Conservation (phyloP, 1,284 basidiomycete genomes). For the Athelia psychrophila region DNA sequence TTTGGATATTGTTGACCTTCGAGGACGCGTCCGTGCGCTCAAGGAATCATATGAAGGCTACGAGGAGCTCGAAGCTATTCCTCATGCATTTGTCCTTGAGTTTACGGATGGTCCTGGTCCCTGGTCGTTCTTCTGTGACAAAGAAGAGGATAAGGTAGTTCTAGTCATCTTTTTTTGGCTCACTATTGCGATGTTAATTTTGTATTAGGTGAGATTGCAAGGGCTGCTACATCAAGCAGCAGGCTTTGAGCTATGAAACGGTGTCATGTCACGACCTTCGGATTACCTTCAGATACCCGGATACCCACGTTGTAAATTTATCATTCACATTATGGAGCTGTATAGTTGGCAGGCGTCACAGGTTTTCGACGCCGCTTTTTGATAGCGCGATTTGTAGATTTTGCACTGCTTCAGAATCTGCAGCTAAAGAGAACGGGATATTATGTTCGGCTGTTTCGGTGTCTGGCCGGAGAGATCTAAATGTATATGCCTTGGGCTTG, state of each 20-base stretch:
- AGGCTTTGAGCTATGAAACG: conserved; percentile 25
- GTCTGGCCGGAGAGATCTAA: too few relatives aligned
- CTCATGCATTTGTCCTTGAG: conserved; percentile 67
- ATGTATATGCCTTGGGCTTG: too few relatives aligned
- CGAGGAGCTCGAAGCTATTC: conserved; percentile 68
- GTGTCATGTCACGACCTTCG: too few relatives aligned
- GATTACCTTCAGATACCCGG: too few relatives aligned
- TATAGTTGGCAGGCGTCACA: too few relatives aligned
- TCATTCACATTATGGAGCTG: too few relatives aligned
- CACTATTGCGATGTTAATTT: not conserved
- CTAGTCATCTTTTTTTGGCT: not conserved
- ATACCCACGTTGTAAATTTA: not conserved
- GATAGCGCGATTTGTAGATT: too few relatives aligned
- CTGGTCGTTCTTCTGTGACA: conserved; percentile 67
- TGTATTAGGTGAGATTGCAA: not conserved
- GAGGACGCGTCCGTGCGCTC: conserved; percentile 42
- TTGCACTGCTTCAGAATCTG: too few relatives aligned
- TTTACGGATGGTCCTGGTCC: conserved; percentile 45
- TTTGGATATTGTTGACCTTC: conserved; percentile 48
- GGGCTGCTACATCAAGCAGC: conserved; percentile 41
- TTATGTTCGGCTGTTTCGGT: too few relatives aligned
- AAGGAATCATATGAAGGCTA: conserved; percentile 72
- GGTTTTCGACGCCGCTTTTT: too few relatives aligned
- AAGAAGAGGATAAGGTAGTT: conserved; percentile 64
- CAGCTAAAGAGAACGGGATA: too few relatives aligned